Base-by-base conservation (phyloP, 805 yeast genomes). In the Jamesozyma gamospora region DNA sequence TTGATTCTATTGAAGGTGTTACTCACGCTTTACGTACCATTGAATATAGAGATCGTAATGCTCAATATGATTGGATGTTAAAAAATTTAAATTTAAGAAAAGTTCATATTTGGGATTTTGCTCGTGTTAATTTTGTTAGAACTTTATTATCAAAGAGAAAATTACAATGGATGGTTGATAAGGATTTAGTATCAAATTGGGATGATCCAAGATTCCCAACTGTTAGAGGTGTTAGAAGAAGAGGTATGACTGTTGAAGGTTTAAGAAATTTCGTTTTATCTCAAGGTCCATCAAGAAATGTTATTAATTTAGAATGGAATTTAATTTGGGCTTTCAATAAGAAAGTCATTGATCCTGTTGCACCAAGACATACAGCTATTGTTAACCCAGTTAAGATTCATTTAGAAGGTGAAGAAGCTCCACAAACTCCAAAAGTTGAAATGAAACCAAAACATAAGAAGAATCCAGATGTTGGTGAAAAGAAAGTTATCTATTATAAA, bases 171-270 rank as follows among this genome's bases (percentile, higher is more conserved):
- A 87, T 92, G 66, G 98, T 92, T 47, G 97, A 92, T 70, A 82
- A 85, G 63, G 70, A 75, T 32, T 71, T 81, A 53, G 99, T 92
- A 43, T 56, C 74, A 18, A 87, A 86, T 68, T 92, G 99, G 99
- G 96, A 92, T 59, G 99, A 92, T 65, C 98, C 99, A 53, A 77
- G 99, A 65, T 92, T 92, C 86, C 99, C 99, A 52, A 92, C 99
- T 35, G 95, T 92, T 30, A 81, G 97, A 66, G 99, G 99, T 71
- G 96, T 90, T 39, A 85, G 96, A 72, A 81, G 98, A 74, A 83
- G 99, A 71, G 99, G 99, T 71, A 92, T 92, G 99, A 79, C 96
- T 30, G 94, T 92, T 47, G 96, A 92, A 70, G 99, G 97, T 50
- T 77, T 92, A 63, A 78, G 90, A 66, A 83, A 84, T 72, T 92